Evolutionary conservation across 1,139 yeast species (phyloP).

Genomic region (Suhomyces bribrorum): DNA sequence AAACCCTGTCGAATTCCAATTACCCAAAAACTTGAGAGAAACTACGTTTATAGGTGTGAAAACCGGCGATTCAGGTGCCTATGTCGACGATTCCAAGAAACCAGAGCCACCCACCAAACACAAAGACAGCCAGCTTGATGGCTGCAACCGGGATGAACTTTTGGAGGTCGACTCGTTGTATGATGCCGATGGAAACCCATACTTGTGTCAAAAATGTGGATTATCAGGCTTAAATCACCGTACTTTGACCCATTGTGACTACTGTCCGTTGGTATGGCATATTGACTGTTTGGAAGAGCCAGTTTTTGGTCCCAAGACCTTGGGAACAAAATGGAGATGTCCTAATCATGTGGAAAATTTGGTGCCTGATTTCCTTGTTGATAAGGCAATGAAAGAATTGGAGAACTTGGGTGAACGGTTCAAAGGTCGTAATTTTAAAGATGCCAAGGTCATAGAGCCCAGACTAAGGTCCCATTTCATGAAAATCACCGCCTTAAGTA

Average conservation of each 20-base stretch:
- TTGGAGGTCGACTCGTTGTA: conserved; percentile 66
- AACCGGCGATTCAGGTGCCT: conserved; percentile 71
- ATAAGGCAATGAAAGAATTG: conserved; percentile 19
- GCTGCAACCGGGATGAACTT: conserved; percentile 42
- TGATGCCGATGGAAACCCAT: conserved; percentile 64
- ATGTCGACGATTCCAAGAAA: conserved; percentile 59
- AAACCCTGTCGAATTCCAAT: conserved; percentile 71
- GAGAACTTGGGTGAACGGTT: conserved; percentile 11
- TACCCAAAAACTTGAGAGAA: conserved; percentile 71
- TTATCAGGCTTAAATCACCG: conserved; percentile 58
- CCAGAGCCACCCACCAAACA: conserved; percentile 43
- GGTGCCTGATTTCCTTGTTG: conserved; percentile 35
- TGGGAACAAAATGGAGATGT: conserved; percentile 89
- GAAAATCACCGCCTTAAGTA: conserved; percentile 44
- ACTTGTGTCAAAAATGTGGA: conserved; percentile 76
- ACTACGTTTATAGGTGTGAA: conserved; percentile 69
- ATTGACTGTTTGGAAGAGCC: conserved; percentile 85
- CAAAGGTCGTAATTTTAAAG: conserved; percentile 50
- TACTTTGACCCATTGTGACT: conserved; percentile 75
- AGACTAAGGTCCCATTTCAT: conserved; percentile 38
- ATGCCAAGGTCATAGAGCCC: conserved; percentile 56
- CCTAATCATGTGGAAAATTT: conserved; percentile 79
- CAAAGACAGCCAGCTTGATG: conserved; percentile 44
- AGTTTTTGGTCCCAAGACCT: conserved; percentile 67
- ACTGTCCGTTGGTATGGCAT: conserved; percentile 88